Conservation (phyloP, 2,329 filamentous ascomycete genomes). For the Colletotrichum destructivum region DNA sequence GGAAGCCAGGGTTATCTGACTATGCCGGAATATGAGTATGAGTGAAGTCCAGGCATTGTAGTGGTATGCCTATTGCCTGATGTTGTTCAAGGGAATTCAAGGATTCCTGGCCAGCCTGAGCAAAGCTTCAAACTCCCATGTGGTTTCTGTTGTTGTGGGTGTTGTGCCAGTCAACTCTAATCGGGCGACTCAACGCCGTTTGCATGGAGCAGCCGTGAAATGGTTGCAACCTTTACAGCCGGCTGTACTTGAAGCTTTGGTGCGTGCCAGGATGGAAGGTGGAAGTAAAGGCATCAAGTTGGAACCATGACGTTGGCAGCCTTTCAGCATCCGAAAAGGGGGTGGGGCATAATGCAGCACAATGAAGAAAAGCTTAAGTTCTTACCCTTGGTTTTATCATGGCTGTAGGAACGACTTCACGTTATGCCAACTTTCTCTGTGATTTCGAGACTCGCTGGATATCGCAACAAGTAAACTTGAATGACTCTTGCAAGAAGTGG, state of each 20-base stretch:
- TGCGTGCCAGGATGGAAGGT: background rate
- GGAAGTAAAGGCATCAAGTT: slow-evolving; percentile 1
- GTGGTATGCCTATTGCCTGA: background rate
- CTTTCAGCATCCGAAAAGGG: background rate
- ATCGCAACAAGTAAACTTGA: background rate
- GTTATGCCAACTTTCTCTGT: background rate
- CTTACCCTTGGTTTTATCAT: background rate
- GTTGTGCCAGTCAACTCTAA: slow-evolving; percentile 32
- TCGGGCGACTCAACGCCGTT: background rate
- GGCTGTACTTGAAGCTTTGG: background rate
- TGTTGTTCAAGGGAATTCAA: slow-evolving; percentile 3
- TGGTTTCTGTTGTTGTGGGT: slow-evolving; percentile 1
- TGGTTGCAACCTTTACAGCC: slow-evolving; percentile 1
- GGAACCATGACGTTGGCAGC: slow-evolving; percentile 25
- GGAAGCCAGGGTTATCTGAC: background rate
- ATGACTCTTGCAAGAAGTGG: background rate
- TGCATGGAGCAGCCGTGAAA: background rate
- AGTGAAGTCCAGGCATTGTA: background rate
- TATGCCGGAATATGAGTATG: background rate
- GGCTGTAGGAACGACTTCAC: background rate
- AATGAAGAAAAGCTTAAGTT: background rate
- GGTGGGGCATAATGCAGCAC: background rate
- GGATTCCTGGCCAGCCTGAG: background rate
- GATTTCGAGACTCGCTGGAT: background rate
- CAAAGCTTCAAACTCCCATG: slow-evolving; percentile 14